Evolutionary conservation across 768 basidiomycete species (phyloP), one percentile per base, ranked within the genome.

Genomic region (Russula brevipes): DNA sequence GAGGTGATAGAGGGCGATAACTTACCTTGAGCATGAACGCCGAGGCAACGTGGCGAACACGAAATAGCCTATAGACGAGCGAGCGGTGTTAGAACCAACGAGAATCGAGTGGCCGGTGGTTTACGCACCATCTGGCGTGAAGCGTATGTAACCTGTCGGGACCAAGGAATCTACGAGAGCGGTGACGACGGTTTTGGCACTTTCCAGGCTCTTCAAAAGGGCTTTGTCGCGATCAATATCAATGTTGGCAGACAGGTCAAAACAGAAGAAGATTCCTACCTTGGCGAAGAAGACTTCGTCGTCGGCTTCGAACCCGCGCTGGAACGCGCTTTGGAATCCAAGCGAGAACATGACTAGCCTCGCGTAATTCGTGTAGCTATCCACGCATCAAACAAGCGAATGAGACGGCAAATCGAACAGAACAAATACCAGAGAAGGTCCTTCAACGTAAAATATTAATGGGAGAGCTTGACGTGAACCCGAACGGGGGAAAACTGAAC

Each of bases 21-120:
- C 74, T 54, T 70, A 86, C 88, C 79, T 93, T 92, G 66, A 94
- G 81, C 16, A 94, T 77, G 77, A 93, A 93, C 2, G 90, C 86
- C 8, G 86, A 84, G 10, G 91, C 90, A 79, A 67, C n/a, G 73
- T 71, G 2, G 64, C 59, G 46, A 73, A 65, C 19, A 74, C 70
- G 56, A 66, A 67, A 36, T 68, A 64, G 30, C 67, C 66, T 67
- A 17, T 3, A 19, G n/a, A 9, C 16, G 24, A 24, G 24, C 24
- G 24, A 1, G 24, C 24, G 24, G 24, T 24, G 33, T 49, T 54
- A 59, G 14, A 16, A 36, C 17, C 17, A 24, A 11, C 46, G 11
- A 12, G 9, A 10, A 31, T 0, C 17, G 44, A 39, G 46, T 12
- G 46, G 16, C 42, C 19, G 17, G 9, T 8, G 33, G 6, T 49